phyloP scores from a whole-genome alignment of 192 early-diverging fungal genomes.

The Umbelopsis ramanniana region DNA sequence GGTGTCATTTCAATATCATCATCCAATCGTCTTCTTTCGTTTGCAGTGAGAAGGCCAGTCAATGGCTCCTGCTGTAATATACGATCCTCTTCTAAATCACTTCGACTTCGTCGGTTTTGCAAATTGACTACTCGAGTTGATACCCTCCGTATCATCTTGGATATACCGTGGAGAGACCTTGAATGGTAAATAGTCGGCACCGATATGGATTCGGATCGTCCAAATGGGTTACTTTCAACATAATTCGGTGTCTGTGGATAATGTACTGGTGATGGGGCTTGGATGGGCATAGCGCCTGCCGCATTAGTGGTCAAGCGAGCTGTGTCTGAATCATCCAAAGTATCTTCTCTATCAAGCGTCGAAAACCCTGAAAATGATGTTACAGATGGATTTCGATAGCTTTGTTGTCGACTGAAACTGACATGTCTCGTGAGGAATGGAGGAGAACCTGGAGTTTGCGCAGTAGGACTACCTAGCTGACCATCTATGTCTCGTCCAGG shows the following conservation, averaged over 20 bases:
- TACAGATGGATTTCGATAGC: background rate
- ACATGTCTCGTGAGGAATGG: constrained; percentile 4
- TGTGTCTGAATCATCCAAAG: constrained; percentile 18
- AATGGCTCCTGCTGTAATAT: background rate
- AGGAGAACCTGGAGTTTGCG: constrained; percentile 1
- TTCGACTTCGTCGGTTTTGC: constrained; percentile 4
- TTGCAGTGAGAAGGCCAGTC: background rate
- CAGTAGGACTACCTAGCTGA: background rate
- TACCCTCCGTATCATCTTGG: constrained; percentile 4
- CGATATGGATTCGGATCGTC: background rate
- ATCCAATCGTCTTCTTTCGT: background rate
- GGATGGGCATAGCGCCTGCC: background rate
- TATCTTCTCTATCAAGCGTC: background rate
- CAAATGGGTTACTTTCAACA: constrained; percentile 21
- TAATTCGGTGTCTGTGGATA: constrained; percentile 18
- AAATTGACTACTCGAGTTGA: constrained; percentile 7
- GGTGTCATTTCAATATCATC: constrained; percentile 22
- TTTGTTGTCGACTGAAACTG: constrained; percentile 1
- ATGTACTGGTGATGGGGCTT: constrained; percentile 24
- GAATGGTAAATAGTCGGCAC: background rate
- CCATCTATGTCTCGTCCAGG: background rate
- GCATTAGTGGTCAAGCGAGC: constrained; percentile 8
- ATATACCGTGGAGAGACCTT: background rate
- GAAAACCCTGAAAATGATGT: constrained; percentile 6
- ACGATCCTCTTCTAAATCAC: background rate